Conservation (phyloP, 805 yeast species). For the Ogataea zsoltii region DNA sequence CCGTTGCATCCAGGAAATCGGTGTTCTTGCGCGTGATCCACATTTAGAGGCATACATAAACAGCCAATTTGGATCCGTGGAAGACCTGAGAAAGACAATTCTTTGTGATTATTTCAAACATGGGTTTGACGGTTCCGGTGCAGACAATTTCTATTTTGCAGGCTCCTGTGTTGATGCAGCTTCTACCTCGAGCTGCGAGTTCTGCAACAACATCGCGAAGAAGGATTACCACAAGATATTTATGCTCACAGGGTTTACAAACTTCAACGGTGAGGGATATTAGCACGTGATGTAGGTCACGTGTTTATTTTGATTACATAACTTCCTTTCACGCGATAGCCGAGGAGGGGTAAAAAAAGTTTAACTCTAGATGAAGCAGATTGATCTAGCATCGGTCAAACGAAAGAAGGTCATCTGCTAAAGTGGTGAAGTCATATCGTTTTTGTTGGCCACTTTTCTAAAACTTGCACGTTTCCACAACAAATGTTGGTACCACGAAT, state of each 20-base stretch:
- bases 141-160: conserved; percentile 79
- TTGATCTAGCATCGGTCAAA: too few species aligned
- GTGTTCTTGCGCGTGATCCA: conserved; percentile 49
- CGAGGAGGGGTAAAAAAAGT: too few species aligned
- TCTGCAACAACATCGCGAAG: conserved; percentile 69
- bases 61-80: conserved; percentile 57
- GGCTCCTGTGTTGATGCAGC: conserved; percentile 86
- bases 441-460: too few species aligned
- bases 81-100: conserved; percentile 50
- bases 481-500: not conserved
- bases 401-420: too few species aligned
- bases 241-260: conserved; percentile 67
- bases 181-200: conserved; percentile 79
- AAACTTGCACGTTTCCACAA: too few species aligned
- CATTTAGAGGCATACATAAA: conserved; percentile 50
- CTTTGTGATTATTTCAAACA: conserved; percentile 54
- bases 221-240: conserved; percentile 64
- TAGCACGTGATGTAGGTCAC: conserved; percentile 17
- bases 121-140: conserved; percentile 79
- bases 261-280: conserved; percentile 77
- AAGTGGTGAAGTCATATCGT: too few species aligned
- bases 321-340: too few species aligned
- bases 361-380: too few species aligned
- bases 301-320: not conserved
- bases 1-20: conserved; percentile 54